Base-by-base conservation (phyloP, 176 grass and related monocot species). In the Eremochloa ophiuroides region DNA sequence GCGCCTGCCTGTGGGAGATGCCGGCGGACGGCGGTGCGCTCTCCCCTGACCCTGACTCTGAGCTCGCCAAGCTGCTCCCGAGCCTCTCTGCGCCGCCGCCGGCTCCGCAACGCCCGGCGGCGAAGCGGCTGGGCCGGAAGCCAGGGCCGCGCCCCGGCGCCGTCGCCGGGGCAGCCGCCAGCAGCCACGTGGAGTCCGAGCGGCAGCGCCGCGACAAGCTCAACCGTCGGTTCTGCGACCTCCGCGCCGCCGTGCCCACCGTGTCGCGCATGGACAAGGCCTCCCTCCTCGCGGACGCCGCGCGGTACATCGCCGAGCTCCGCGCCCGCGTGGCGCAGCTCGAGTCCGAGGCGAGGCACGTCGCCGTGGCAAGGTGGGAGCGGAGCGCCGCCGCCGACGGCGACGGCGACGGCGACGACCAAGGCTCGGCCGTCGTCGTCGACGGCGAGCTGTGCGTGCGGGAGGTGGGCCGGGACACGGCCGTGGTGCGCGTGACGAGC, bases 251-350 rank as follows among this genome's bases (percentile, higher is more conserved):
- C 41, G 88, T 96, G 3, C 93, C 93, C 10, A 91, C 91, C 37
- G 90, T 96, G 43, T 96, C 90, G 6, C 90, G 88, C 53, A 93
- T 96, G 93, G 93, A 96, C 85, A 96, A 96, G 87, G 90, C 93
- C 4, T 93, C 90, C 30, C 93, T 95, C 48, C 88, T 96, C 65
- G 75, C 85, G 7, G 93, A 96, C 74, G 88, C 93, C 18, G 87
- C 87, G 11, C 34, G 76, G 18, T 96, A 96, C 87, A 96, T 96
- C 47, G 76, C 82, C n/a, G 90, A 96, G 80, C 88, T 96, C 26
- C 79, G 88, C 20, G 66, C 41, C 61, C 77, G 70, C 44, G 78
- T 93, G 13, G 75, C n/a, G 17, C 60, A 22, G 53, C 81, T 87
- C 47, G 81, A 88, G 87, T 27, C 82, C 7, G 90, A 92, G 77